Evolutionary conservation across 495 filamentous ascomycete species (phyloP).

Genomic region (Lepraria neglecta): DNA sequence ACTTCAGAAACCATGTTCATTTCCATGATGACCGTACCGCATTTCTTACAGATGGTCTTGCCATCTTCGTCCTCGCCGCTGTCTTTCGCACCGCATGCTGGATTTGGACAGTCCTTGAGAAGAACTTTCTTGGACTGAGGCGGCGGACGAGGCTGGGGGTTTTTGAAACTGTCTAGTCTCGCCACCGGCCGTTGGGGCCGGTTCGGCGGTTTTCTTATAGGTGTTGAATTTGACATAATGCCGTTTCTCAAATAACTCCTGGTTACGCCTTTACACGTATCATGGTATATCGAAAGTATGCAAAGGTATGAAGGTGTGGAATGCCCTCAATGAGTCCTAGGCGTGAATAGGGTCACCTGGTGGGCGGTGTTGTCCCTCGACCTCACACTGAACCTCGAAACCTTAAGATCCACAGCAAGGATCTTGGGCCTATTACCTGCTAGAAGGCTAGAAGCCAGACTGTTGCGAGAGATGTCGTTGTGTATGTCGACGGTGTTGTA

Average conservation of each 20-base stretch:
- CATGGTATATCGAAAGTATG: neutral
- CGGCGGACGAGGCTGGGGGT: conserved; percentile 24
- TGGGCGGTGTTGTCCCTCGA: neutral
- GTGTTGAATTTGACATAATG: conserved; percentile 9
- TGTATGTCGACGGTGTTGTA: neutral
- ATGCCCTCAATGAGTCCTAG: too few relatives aligned
- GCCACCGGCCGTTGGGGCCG: conserved; percentile 18
- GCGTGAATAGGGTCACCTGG: too few relatives aligned
- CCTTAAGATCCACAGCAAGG: conserved; percentile 7
- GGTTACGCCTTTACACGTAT: neutral
- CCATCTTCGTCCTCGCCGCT: conserved; percentile 49
- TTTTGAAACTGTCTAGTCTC: conserved; percentile 29
- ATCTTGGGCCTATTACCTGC: neutral
- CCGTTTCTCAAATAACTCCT: neutral
- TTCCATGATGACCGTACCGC: conserved; percentile 74
- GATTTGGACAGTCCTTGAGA: conserved; percentile 35
- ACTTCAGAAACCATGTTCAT: conserved; percentile 87
- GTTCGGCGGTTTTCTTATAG: conserved; percentile 10
- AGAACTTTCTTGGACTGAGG: conserved; percentile 3
- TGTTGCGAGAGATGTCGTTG: neutral
- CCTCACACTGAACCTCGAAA: neutral
- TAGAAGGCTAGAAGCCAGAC: neutral
- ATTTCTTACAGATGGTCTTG: conserved; percentile 63
- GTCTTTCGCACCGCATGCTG: conserved; percentile 43
- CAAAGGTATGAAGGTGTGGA: neutral